phyloP scores from a whole-genome alignment of 2,329 filamentous ascomycete species.

The Hypoxylon sp. region DNA sequence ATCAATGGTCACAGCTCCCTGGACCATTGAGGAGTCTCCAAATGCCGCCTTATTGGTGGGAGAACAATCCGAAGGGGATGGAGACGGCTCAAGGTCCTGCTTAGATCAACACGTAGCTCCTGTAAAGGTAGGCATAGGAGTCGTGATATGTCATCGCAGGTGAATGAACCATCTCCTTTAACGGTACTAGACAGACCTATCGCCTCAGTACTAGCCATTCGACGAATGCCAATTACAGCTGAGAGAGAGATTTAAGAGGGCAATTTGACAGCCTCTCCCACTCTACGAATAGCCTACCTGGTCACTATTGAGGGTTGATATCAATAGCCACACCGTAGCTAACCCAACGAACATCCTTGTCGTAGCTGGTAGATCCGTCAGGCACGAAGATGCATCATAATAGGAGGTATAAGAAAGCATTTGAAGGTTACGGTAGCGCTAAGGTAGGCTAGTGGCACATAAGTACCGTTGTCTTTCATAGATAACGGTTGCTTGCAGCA shows the following conservation, averaged over 20 bases:
- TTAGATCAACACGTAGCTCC: constrained; percentile 28
- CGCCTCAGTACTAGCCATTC: constrained; percentile 11
- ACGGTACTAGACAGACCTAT: constrained; percentile 11
- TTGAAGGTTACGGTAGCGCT: neutral
- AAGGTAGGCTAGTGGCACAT: neutral
- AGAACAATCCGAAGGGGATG: constrained; percentile 15
- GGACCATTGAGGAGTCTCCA: constrained; percentile 20
- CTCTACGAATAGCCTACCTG: neutral
- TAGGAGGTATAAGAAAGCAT: neutral
- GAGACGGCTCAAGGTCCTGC: constrained; percentile 10
- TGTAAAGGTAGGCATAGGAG: constrained; percentile 22
- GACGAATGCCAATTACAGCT: constrained; percentile 6
- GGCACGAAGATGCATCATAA: constrained; percentile 21
- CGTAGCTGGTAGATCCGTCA: constrained; percentile 27
- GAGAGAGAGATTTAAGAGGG: neutral
- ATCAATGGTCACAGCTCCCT: constrained; percentile 16
- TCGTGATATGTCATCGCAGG: constrained; percentile 6
- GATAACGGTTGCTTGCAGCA: constrained; percentile 28
- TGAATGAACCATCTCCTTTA: constrained; percentile 9
- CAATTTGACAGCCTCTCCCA: neutral
- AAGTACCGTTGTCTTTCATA: neutral
- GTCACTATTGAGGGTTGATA: neutral
- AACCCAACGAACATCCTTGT: constrained; percentile 18
- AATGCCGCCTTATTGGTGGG: constrained; percentile 22
- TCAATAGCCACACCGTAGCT: constrained; percentile 29